Conservation (phyloP, 495 filamentous ascomycete genomes). For the Podospora tetraspora region DNA sequence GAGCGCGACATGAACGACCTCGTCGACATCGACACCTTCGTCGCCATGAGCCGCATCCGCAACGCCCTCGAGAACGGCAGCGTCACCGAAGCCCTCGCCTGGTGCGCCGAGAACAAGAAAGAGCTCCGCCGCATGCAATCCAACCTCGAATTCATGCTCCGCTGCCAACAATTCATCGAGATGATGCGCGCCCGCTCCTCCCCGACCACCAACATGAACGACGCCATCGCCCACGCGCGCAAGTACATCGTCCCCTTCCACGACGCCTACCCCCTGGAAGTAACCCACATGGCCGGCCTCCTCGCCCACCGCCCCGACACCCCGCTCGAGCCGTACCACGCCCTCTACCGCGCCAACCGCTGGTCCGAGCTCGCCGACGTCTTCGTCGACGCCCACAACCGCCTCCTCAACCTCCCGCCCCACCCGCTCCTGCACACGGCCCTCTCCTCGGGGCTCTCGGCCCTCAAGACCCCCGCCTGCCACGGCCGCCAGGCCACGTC, state of each 20-base stretch:
- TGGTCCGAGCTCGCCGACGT: conserved; percentile 75
- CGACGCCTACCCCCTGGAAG: conserved; percentile 62
- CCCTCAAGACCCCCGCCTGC: conserved; percentile 92
- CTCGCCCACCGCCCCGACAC: conserved; percentile 68
- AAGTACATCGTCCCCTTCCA: conserved; percentile 67
- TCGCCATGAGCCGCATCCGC: conserved; percentile 70
- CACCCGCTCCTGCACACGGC: conserved; percentile 88
- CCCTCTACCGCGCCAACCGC: conserved; percentile 64
- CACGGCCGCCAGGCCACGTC: conserved; percentile 54
- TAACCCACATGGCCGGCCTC: conserved; percentile 69
- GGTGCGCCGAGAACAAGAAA: conserved; percentile 90
- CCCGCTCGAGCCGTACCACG: conserved; percentile 33
- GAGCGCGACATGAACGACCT: conserved; percentile 64
- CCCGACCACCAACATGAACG: conserved; percentile 48
- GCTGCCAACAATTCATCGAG: conserved; percentile 95
- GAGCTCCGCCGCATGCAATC: conserved; percentile 82
- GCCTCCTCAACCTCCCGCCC: conserved; percentile 74
- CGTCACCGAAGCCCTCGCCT: conserved; percentile 71
- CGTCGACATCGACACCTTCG: conserved; percentile 86
- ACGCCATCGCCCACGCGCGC: conserved; percentile 74
- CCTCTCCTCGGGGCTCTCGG: conserved; percentile 83
- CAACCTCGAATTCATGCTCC: conserved; percentile 86
- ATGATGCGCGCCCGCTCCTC: conserved; percentile 61
- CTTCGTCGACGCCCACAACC: conserved; percentile 82
- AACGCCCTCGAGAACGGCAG: conserved; percentile 63